Evolutionary conservation across 2,329 filamentous ascomycete species (phyloP).

Genomic region (Aureobasidium sp.): DNA sequence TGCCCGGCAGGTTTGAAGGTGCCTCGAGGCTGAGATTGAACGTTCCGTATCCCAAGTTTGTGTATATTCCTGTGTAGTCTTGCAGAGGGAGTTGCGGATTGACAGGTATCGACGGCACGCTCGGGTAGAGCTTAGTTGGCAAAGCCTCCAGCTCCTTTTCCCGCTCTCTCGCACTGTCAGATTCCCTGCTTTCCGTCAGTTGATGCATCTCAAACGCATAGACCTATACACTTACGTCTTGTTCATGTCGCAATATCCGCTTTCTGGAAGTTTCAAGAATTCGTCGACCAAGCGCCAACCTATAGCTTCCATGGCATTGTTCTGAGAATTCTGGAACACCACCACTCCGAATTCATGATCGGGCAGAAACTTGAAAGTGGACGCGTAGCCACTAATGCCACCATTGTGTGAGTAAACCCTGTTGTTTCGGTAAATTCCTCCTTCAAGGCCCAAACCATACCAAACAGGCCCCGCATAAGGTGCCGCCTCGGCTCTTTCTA

Average conservation of each 20-base stretch:
- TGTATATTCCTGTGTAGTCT: constrained; percentile 17
- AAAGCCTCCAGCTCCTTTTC: not conserved
- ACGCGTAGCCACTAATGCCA: constrained; percentile 40
- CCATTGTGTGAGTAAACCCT: constrained; percentile 39
- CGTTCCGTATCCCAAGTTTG: constrained; percentile 16
- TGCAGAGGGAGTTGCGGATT: constrained; percentile 14
- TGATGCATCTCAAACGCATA: too few relatives aligned
- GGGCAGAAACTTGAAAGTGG: constrained; percentile 41
- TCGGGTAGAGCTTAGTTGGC: constrained; percentile 15
- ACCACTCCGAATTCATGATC: constrained; percentile 38
- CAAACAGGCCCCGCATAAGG: constrained; percentile 28
- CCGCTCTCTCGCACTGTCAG: not conserved
- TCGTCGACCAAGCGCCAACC: constrained; percentile 17
- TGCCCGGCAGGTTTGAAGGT: not conserved
- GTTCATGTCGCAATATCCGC: constrained; percentile 15
- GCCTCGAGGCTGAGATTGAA: constrained; percentile 12
- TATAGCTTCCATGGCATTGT: constrained; percentile 10
- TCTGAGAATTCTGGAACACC: constrained; percentile 22
- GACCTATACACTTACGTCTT: constrained; percentile 16
- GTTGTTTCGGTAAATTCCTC: constrained; percentile 38
- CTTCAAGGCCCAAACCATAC: constrained; percentile 39
- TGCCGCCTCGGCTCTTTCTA: not conserved
- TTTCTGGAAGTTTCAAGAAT: constrained; percentile 13
- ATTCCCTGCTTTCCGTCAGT: constrained; percentile 11
- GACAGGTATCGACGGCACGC: constrained; percentile 1